Percentiles rank a stretch among this genome's conserved stretches.
Evolutionary conservation across 805 yeast species (phyloP).

Genomic region (Hanseniaspora meyeri): DNA sequence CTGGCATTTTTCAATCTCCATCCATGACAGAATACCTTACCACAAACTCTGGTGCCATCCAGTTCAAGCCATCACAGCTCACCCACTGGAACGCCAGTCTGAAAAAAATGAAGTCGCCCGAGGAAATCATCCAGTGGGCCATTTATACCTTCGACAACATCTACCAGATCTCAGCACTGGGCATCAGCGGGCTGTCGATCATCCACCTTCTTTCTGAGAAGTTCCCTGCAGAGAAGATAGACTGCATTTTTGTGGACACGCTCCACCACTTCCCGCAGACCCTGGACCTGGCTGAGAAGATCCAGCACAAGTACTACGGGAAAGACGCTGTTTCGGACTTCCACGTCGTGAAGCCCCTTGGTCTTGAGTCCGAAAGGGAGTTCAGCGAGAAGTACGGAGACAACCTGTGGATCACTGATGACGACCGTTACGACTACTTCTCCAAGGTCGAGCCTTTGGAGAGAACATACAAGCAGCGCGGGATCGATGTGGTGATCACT

Average conservation of each 20-base stretch:
- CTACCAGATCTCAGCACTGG: conserved; percentile 90
- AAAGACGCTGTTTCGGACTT: conserved; percentile 34
- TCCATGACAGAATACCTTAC: conserved; percentile 12
- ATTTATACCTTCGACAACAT: conserved; percentile 67
- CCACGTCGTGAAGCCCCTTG: conserved; percentile 57
- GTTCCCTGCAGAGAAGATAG: conserved; percentile 15
- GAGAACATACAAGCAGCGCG: conserved; percentile 63
- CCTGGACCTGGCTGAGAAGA: conserved; percentile 49
- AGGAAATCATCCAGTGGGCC: conserved; percentile 73
- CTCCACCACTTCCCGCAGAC: conserved; percentile 94
- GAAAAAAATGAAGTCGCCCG: conserved; percentile 40
- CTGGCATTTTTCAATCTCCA: too few relatives aligned
- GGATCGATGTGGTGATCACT: conserved; percentile 75
- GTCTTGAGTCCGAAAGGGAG: conserved; percentile 43
- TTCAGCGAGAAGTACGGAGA: conserved; percentile 62
- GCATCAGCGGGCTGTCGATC: conserved; percentile 81
- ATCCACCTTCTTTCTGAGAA: conserved; percentile 50
- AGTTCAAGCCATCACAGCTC: conserved; percentile 42
- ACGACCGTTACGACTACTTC: conserved; percentile 64
- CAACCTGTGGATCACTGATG: conserved; percentile 72
- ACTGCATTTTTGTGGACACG: conserved; percentile 73
- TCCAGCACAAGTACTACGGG: conserved; percentile 40
- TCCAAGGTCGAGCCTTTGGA: conserved; percentile 90
- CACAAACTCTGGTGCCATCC: conserved; percentile 25
- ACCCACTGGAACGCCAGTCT: conserved; percentile 55